Percentiles rank a stretch among this genome's conserved stretches.
phyloP scores from a whole-genome alignment of 345 rosid species.

The Litchi chinensis region DNA sequence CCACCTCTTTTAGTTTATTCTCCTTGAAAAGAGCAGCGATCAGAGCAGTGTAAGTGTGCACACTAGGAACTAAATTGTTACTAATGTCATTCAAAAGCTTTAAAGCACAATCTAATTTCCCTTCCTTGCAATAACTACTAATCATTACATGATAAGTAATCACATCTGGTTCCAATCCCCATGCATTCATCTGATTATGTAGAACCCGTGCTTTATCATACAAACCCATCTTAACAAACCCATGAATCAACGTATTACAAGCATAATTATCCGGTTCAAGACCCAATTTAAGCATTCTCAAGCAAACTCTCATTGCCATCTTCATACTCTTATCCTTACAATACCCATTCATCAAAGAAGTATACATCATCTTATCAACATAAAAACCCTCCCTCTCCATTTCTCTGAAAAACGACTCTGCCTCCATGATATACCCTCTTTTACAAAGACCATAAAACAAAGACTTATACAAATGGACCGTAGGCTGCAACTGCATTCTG shows the following conservation, averaged over 20 bases:
- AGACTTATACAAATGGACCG: conserved; percentile 50
- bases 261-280: conserved; percentile 56
- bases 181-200: conserved; percentile 45
- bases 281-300: conserved; percentile 62
- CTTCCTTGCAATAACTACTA: conserved; percentile 55
- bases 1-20: conserved; percentile 43
- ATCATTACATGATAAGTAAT: conserved; percentile 59
- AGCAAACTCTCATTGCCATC: conserved; percentile 60
- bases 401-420: conserved; percentile 53
- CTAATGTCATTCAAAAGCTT: conserved; percentile 40
- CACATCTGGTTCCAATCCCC: conserved; percentile 38
- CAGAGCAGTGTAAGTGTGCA: conserved; percentile 61
- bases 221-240: conserved; percentile 53
- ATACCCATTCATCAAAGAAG: conserved; percentile 53
- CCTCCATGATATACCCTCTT: conserved; percentile 48
- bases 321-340: conserved; percentile 55
- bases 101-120: conserved; percentile 54
- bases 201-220: conserved; percentile 50
- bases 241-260: conserved; percentile 63
- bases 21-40: conserved; percentile 53
- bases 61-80: conserved; percentile 37
- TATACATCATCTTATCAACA: conserved; percentile 59
- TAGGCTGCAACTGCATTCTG: conserved; percentile 40
- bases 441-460: conserved; percentile 67
- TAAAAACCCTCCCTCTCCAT: conserved; percentile 57